Conservation (phyloP, 108 stramenopile species). For the Aurantiochytrium sp. region DNA sequence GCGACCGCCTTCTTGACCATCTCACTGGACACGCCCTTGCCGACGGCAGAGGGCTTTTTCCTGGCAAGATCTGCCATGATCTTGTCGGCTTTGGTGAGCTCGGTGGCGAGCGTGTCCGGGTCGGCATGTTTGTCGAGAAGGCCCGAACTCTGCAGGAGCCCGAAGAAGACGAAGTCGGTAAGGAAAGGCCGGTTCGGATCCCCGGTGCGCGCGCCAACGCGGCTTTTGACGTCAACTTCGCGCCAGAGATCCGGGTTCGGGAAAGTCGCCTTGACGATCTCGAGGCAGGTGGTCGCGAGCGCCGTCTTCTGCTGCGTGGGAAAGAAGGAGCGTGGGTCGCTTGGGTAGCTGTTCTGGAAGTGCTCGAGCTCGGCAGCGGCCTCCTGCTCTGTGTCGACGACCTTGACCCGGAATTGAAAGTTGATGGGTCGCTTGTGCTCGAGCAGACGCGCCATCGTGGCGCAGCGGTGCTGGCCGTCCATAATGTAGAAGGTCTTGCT, state of each 20-base stretch:
- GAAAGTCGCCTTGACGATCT: neutral
- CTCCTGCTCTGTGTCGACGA: neutral
- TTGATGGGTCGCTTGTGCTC: neutral
- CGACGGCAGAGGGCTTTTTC: neutral
- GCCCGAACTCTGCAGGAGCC: neutral
- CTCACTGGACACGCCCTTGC: neutral
- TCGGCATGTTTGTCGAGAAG: neutral
- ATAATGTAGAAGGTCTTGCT: neutral
- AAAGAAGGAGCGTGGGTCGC: neutral
- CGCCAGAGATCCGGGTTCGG: neutral
- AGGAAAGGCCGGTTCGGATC: neutral
- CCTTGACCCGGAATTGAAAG: neutral
- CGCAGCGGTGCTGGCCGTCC: neutral
- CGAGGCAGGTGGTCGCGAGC: neutral
- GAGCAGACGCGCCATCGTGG: neutral
- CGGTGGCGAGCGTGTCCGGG: neutral
- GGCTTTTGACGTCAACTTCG: neutral
- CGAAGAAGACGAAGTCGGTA: neutral
- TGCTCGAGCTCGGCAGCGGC: neutral
- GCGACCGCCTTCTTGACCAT: neutral
- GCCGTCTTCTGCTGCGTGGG: neutral
- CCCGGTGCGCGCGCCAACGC: neutral
- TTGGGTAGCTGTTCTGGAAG: neutral
- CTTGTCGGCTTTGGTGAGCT: neutral
- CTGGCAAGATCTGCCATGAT: too few relatives aligned